Base-by-base conservation (phyloP, 805 yeast species). In the Ogataea siamensis region DNA sequence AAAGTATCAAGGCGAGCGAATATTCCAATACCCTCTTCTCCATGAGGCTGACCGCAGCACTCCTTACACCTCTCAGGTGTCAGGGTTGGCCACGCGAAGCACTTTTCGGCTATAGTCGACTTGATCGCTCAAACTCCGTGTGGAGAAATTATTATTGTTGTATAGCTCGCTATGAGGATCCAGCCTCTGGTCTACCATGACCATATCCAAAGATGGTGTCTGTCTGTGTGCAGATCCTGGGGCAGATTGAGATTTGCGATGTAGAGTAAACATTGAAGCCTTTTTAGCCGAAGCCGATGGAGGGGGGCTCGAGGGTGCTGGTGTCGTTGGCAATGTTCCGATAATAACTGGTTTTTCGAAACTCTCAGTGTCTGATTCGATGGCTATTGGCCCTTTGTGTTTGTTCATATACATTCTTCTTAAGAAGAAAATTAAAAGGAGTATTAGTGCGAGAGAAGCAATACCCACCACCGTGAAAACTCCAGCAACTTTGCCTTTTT, bases 401-500 rank as follows among this genome's bases (percentile, higher is more conserved):
- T 32, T 24, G 11, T 27, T 35, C 27, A 31, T 37, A 22, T 37
- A 37, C 20, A 28, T 31, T 16, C 26, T 42, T 19, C 46, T 49
- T 23, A 66, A 45, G 24, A 71, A 58, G 63, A 74, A 64, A 51
- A 71, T 43, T 44, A 81, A 43, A 1, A 68, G 63, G 0, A 63
- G 49, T 1, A 81, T 33, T 1, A 79, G 32, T 1, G 69, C 69
- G 0, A 76, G 50, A 1, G 63, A 73, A 1, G 80, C 79, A 1
- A 87, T 50, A 1, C 89, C 95, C 12, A 87, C 93, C 0, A 76
- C 88, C 2, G 83, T 77, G 61, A 87, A 87, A 0, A 87, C 83
- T 3, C 94, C 96, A 0, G 89, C 94, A 1, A 87, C 93, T 55
- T 82, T 83, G 0, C 91, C 94, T 31, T 75, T 76, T 32, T 76